Percentiles rank a stretch among this genome's conserved stretches.
phyloP scores from a whole-genome alignment of 805 yeast species.

The Cyberlindnera xylosilytica region DNA sequence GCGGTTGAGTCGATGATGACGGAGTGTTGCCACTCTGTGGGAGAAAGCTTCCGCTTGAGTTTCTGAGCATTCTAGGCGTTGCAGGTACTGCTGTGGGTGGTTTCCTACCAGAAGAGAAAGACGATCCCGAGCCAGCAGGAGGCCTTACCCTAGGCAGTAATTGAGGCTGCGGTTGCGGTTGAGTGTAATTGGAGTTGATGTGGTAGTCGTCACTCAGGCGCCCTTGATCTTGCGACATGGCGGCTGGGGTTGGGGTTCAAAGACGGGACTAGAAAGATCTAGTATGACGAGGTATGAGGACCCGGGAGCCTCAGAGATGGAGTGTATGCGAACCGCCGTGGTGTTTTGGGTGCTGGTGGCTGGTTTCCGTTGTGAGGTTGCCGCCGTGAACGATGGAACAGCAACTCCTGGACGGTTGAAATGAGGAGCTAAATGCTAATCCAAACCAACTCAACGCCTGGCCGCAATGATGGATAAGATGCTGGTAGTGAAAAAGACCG shows the following conservation, averaged over 20 bases:
- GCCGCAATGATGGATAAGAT: neutral
- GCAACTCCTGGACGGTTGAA: slow-evolving; percentile 3
- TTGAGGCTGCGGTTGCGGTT: slow-evolving; percentile 15
- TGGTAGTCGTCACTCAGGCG: slow-evolving; percentile 24
- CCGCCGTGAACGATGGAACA: slow-evolving; percentile 1
- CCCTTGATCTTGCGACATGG: slow-evolving; percentile 16
- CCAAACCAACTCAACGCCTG: no score
- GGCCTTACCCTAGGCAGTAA: slow-evolving; percentile 28
- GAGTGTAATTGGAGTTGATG: slow-evolving; percentile 22
- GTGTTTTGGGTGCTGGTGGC: neutral
- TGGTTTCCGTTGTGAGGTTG: neutral
- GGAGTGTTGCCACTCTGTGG: slow-evolving; percentile 10
- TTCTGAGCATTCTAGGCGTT: slow-evolving; percentile 67
- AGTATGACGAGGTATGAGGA: neutral
- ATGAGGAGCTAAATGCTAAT: no score
- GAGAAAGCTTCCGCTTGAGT: slow-evolving; percentile 41
- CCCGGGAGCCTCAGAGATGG: neutral
- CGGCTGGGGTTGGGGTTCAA: neutral
- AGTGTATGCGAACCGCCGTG: slow-evolving; percentile 1
- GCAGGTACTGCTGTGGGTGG: slow-evolving; percentile 46
- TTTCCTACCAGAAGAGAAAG: slow-evolving; percentile 12
- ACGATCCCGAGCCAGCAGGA: slow-evolving; percentile 1
- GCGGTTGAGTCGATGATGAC: slow-evolving; percentile 1
- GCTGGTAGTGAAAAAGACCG: neutral
- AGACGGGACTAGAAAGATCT: no score